phyloP scores from a whole-genome alignment of 306 rosid genomes.

The Comarum palustre region DNA sequence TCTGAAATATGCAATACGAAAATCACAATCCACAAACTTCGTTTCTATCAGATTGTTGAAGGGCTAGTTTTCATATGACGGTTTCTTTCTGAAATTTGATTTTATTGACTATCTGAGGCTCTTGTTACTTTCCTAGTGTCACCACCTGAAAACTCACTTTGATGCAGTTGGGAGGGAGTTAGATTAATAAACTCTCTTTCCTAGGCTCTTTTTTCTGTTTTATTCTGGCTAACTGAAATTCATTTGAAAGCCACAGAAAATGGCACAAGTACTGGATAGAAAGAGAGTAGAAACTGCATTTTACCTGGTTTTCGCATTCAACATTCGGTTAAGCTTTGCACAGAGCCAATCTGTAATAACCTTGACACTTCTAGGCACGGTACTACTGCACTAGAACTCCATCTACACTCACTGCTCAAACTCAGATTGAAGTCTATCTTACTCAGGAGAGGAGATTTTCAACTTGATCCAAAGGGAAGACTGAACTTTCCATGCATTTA shows the following conservation, averaged over 20 bases:
- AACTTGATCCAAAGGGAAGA: too few species aligned
- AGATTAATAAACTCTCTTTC: too few species aligned
- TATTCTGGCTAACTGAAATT: too few species aligned
- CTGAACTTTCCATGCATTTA: too few species aligned
- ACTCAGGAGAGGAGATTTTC: too few species aligned
- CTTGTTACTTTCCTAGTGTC: background rate
- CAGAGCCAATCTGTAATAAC: background rate
- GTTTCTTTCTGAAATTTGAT: background rate
- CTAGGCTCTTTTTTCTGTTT: too few species aligned
- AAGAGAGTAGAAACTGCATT: background rate
- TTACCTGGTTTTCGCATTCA: background rate
- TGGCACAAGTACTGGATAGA: too few species aligned
- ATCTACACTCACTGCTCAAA: background rate
- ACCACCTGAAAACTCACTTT: background rate
- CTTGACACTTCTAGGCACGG: background rate
- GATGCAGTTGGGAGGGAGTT: background rate
- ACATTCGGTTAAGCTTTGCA: background rate
- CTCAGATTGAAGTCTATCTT: too few species aligned
- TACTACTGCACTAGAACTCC: background rate
- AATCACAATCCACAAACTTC: background rate
- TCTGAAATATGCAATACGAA: background rate
- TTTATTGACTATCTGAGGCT: background rate
- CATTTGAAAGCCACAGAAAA: too few species aligned
- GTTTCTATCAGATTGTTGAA: background rate
- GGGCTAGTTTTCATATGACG: conserved; percentile 4